These are phyloP conservation scores for Stachybotrys chlorohalonatus DNA, from an alignment of 2,329 filamentous ascomycete species.

Conservation along the genomic window DNA sequence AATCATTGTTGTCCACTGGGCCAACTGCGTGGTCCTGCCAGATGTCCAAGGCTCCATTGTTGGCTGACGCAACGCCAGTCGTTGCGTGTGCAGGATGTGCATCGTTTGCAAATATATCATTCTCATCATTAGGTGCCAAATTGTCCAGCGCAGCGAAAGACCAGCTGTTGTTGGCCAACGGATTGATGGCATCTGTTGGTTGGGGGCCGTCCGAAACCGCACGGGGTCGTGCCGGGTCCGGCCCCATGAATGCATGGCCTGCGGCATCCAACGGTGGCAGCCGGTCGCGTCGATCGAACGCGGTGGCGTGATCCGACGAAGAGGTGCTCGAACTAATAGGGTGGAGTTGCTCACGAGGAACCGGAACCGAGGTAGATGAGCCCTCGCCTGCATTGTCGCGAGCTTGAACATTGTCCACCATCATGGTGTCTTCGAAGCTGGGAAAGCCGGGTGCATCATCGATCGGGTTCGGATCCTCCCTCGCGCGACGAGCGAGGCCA, in stretches of 20 bases:
- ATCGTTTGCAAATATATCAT: background rate
- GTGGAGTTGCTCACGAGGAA: background rate
- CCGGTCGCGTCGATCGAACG: background rate
- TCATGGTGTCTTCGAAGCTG: no score
- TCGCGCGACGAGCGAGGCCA: slow-evolving; percentile 32
- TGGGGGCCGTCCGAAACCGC: slow-evolving; percentile 49
- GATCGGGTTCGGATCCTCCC: slow-evolving; percentile 9
- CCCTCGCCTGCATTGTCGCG: background rate
- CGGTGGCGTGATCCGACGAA: background rate
- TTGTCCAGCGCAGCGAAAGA: slow-evolving; percentile 36
- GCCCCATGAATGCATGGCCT: background rate
- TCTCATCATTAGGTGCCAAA: background rate
- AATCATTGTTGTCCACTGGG: background rate
- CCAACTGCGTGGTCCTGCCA: background rate
- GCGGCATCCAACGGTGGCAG: background rate
- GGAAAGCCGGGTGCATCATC: background rate
- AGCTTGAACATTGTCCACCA: no score
- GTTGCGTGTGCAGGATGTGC: background rate
- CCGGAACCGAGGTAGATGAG: background rate
- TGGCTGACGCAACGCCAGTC: background rate
- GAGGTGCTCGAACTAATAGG: background rate
- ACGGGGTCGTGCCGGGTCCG: slow-evolving; percentile 31
- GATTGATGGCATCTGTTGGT: slow-evolving; percentile 32
- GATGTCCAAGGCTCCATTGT: background rate
- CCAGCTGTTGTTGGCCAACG: slow-evolving; percentile 53